These are phyloP conservation scores for Trypanosoma boissoni DNA, from an alignment of 208 protist species.

Conservation along the genomic window DNA sequence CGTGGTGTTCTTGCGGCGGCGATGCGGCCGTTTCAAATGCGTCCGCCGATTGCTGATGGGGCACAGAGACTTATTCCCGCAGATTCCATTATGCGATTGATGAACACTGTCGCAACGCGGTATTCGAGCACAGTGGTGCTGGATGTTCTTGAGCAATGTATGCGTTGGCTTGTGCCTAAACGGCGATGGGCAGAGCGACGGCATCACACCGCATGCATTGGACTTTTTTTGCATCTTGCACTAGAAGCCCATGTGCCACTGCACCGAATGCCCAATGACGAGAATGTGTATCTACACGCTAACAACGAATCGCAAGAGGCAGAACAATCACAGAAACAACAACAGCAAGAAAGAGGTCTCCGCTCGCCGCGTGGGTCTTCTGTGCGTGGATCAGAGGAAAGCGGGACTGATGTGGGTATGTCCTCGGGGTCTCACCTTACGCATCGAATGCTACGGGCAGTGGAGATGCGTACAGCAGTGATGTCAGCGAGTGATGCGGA, in stretches of 20 bases:
- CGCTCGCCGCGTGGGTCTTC: not conserved
- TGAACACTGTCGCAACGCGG: constrained; percentile 56
- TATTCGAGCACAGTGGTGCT: constrained; percentile 46
- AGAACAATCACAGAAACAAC: too few species aligned
- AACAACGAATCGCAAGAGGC: too few species aligned
- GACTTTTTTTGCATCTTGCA: constrained; percentile 70
- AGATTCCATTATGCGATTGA: constrained; percentile 69
- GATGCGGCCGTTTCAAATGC: constrained; percentile 64
- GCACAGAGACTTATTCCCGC: constrained; percentile 46
- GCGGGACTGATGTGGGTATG: constrained; percentile 16
- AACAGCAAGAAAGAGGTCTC: constrained; percentile 14
- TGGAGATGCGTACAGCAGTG: constrained; percentile 16
- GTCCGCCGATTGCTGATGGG: constrained; percentile 52
- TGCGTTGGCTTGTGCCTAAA: constrained; percentile 56
- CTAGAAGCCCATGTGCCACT: constrained; percentile 65
- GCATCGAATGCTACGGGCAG: constrained; percentile 3
- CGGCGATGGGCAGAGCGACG: constrained; percentile 56
- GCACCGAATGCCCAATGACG: constrained; percentile 33
- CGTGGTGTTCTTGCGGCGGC: constrained; percentile 70
- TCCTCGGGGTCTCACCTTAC: constrained; percentile 2
- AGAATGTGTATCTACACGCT: too few species aligned
- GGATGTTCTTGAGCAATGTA: constrained; percentile 56
- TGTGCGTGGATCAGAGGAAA: constrained; percentile 36
- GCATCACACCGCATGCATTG: constrained; percentile 67
- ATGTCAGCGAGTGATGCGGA: constrained; percentile 27